These are phyloP conservation scores for Solanum neorickii DNA, from an alignment of 257 asterid species.

Conservation along the genomic window DNA sequence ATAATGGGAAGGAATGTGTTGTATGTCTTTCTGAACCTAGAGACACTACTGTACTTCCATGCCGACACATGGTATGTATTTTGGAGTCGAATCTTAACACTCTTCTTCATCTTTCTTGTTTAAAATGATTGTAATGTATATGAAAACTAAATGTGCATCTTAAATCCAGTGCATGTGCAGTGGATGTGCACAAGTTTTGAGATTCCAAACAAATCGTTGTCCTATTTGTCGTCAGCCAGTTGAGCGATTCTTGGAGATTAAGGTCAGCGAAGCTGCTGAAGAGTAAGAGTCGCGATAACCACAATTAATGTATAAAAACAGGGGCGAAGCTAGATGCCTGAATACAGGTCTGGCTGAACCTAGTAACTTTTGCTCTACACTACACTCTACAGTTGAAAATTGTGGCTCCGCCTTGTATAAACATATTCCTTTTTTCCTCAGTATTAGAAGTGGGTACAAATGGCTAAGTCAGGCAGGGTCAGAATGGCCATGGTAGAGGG, in stretches of 20 bases:
- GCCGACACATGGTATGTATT: conserved; percentile 72
- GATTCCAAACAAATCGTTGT: conserved; percentile 90
- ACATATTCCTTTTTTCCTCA: neutral
- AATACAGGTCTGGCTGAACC: neutral
- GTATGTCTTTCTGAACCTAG: conserved; percentile 82
- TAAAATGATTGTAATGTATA: neutral
- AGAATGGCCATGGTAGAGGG: too few species aligned
- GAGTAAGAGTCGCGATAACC: conserved; percentile 20
- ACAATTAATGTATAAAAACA: neutral
- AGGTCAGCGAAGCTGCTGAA: conserved; percentile 56
- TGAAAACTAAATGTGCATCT: neutral
- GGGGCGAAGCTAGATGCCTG: neutral
- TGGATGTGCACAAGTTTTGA: conserved; percentile 85
- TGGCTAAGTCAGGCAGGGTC: too few species aligned
- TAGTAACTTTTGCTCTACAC: neutral
- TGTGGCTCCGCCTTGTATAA: neutral
- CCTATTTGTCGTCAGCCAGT: conserved; percentile 98
- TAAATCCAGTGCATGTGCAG: conserved; percentile 94
- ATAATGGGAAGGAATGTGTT: conserved; percentile 83
- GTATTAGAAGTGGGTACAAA: too few species aligned
- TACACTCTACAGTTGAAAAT: neutral
- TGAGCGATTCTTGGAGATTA: conserved; percentile 92
- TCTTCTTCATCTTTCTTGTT: neutral
- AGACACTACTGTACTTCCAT: conserved; percentile 85
- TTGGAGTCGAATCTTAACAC: neutral